Percentiles rank a stretch among this genome's conserved stretches.
phyloP scores from a whole-genome alignment of 2,329 filamentous ascomycete species.

The Verticillium zaregamsianum region DNA sequence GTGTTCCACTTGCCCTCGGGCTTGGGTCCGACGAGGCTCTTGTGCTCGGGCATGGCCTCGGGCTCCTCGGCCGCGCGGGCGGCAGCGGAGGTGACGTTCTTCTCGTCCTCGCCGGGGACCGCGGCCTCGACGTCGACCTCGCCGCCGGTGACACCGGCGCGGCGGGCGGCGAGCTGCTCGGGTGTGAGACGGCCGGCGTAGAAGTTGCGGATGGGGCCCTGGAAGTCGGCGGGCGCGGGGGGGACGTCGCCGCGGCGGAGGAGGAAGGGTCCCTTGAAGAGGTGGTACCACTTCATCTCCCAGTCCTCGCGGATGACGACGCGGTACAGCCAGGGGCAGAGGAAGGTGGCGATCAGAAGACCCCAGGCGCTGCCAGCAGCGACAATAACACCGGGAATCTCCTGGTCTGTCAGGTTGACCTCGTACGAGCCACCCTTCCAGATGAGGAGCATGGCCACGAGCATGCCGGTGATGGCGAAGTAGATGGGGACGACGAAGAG shows the following conservation, averaged over 20 bases:
- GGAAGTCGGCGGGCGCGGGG: conserved; percentile 35
- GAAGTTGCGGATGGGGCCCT: conserved; percentile 45
- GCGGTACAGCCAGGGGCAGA: conserved; percentile 56
- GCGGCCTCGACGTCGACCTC: not conserved
- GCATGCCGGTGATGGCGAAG: conserved; percentile 20
- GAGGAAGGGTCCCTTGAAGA: conserved; percentile 49
- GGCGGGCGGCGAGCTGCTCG: conserved; percentile 41
- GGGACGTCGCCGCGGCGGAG: conserved; percentile 37
- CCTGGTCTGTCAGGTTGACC: conserved; percentile 41
- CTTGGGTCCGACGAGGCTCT: conserved; percentile 31
- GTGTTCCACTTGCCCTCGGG: conserved; percentile 39
- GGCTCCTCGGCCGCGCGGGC: conserved; percentile 11
- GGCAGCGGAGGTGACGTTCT: not conserved
- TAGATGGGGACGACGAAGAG: conserved; percentile 27
- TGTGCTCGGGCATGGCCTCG: conserved; percentile 19
- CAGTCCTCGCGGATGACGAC: conserved; percentile 57
- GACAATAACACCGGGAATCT: conserved; percentile 50
- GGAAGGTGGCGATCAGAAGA: conserved; percentile 46
- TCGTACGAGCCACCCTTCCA: conserved; percentile 44
- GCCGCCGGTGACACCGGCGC: not conserved
- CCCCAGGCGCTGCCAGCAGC: conserved; percentile 46
- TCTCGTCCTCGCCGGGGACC: not conserved
- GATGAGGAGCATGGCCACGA: conserved; percentile 59
- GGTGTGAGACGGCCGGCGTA: conserved; percentile 53
- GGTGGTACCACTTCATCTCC: conserved; percentile 51